Percentiles rank a stretch among this genome's conserved stretches.
Conservation (phyloP, 495 filamentous ascomycete genomes). For the Xylaria cubensis region DNA sequence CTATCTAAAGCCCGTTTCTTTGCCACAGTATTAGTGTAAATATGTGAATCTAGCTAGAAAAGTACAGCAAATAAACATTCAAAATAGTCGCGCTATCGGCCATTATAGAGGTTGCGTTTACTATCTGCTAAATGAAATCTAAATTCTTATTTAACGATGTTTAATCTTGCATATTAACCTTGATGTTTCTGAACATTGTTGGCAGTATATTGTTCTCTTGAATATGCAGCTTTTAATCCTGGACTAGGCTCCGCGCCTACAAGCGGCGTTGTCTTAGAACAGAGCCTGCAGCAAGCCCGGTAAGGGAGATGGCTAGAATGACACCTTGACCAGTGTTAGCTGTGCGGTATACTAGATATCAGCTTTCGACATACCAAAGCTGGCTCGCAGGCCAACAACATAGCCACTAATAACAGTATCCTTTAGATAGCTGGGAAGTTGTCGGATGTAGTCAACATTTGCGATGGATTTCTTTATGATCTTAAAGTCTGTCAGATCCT, state of each 20-base stretch:
- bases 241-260: background rate
- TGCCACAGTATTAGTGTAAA: no score
- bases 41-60: no score
- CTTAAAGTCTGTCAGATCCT: constrained; percentile 24
- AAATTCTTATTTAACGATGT: no score
- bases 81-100: no score
- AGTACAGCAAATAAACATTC: no score
- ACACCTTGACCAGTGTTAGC: constrained; percentile 10
- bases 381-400: constrained; percentile 44
- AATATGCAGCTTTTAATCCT: background rate
- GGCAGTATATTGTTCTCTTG: background rate
- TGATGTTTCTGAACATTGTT: background rate
- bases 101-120: no score
- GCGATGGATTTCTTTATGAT: constrained; percentile 48
- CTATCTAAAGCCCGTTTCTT: no score
- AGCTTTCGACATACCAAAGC: constrained; percentile 20
- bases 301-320: constrained; percentile 21
- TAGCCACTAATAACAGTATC: constrained; percentile 42
- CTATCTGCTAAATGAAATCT: no score
- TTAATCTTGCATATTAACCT: background rate
- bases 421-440: constrained; percentile 42
- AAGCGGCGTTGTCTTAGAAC: constrained; percentile 15
- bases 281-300: constrained; percentile 10
- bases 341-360: background rate
- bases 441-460: constrained; percentile 57